These are phyloP conservation scores for Bassia scoparia DNA, from an alignment of 148 eudicot species.

Conservation along the genomic window DNA sequence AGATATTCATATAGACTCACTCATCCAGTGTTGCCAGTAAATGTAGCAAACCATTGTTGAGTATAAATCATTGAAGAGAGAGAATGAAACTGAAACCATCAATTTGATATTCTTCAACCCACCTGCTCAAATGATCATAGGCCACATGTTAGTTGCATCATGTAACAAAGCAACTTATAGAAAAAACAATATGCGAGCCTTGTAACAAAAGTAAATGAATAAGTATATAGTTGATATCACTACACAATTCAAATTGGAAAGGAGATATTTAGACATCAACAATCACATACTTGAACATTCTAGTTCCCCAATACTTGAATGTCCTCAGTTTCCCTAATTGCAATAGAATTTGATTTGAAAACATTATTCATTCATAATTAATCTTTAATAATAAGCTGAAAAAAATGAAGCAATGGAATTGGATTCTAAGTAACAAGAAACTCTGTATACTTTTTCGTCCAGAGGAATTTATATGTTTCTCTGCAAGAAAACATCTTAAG, in stretches of 20 bases:
- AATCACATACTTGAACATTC: constrained; percentile 97
- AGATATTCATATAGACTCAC: constrained; percentile 48
- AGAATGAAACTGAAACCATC: constrained; percentile 97
- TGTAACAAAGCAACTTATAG: neutral
- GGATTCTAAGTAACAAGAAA: neutral
- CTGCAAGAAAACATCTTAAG: neutral
- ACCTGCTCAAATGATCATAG: constrained; percentile 57
- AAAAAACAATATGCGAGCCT: neutral
- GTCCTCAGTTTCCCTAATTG: constrained; percentile 82
- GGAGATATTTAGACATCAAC: constrained; percentile 84
- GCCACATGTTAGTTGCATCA: constrained; percentile 15
- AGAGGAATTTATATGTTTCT: neutral
- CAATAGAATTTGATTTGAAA: neutral
- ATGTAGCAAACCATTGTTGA: constrained; percentile 89
- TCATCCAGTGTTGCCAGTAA: constrained; percentile 88
- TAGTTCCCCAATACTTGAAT: constrained; percentile 96
- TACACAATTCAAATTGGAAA: constrained; percentile 96
- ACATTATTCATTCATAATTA: neutral
- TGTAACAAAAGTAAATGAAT: neutral
- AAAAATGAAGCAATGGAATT: neutral
- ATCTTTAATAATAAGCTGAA: neutral
- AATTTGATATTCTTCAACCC: constrained; percentile 91
- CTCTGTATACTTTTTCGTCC: neutral
- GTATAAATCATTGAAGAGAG: constrained; percentile 96
- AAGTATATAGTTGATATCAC: constrained; percentile 16